Evolutionary conservation across 257 asterid species (phyloP).

Genomic region (Solanum pinnatisectum): DNA sequence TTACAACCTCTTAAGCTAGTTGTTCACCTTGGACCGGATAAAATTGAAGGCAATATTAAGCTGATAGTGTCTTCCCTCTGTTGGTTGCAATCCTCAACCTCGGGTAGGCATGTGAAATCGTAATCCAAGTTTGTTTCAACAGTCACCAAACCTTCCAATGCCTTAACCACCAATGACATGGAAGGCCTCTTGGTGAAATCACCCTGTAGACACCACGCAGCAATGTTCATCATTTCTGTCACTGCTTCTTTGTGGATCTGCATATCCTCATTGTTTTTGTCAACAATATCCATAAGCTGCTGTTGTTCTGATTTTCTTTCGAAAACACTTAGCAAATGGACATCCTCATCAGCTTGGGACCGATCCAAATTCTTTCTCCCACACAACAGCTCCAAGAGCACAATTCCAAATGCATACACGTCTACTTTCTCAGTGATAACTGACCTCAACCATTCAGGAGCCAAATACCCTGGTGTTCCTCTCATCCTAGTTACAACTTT

Average conservation of each 20-base stretch:
- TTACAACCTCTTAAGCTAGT: neutral
- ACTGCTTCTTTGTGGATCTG: neutral
- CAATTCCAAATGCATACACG: conserved; percentile 16
- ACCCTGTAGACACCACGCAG: conserved; percentile 15
- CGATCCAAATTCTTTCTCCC: conserved; percentile 14
- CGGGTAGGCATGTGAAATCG: neutral
- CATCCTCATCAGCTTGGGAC: conserved; percentile 1
- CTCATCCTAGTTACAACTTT: conserved; percentile 13
- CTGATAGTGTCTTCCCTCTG: neutral
- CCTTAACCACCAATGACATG: conserved; percentile 17
- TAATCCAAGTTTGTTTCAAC: conserved; percentile 3
- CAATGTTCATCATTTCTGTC: conserved; percentile 2
- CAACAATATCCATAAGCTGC: conserved; percentile 2
- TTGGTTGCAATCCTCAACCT: neutral
- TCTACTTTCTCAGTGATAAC: conserved; percentile 16
- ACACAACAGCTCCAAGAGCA: conserved; percentile 12
- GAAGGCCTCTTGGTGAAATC: conserved; percentile 16
- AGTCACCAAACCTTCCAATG: conserved; percentile 5
- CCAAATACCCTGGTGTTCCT: conserved; percentile 20
- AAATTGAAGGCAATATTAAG: neutral
- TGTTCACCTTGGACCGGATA: conserved; percentile 8
- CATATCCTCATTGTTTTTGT: conserved; percentile 6
- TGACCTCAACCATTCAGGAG: conserved; percentile 16
- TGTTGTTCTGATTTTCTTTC: neutral
- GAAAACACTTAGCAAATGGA: conserved; percentile 7